Evolutionary conservation across 768 basidiomycete species (phyloP), one percentile per base, ranked within the genome.

Genomic region (Phlebiopsis gigantea): DNA sequence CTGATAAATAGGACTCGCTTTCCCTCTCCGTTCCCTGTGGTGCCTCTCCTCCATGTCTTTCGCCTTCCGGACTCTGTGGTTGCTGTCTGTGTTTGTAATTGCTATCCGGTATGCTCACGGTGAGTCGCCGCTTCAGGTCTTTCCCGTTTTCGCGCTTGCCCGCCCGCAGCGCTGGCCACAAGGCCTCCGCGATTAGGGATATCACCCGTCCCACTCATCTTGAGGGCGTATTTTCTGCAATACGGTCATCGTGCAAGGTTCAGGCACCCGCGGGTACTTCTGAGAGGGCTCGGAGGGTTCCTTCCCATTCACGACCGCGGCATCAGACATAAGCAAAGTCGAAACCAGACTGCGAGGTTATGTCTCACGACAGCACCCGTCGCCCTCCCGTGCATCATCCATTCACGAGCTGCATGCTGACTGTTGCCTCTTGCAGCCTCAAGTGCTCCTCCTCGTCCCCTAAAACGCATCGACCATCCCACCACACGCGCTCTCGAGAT

Each of bases 401-500:
- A 8, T 29, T 7, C 29, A 31, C 29, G 25, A 28, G 19, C 31
- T 12, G 28, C 17, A 31, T 34, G 12, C 30, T 51, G 29, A 51
- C 50, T 34, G 26, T 19, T 29, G 17, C 28, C 46, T 14, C 29
- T 25, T 47, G 2, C 53, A 67, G 68, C 66, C 21, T 62, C 63
- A 15, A 66, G 69, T 60, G 55, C 64, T 22, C 68, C 70, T 4
- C 70, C 67, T 10, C 59, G 68, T 21, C 74, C 75, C 4, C 51
- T 76, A 53, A 74, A 70, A 55, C 68, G 70, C 14, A 56, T 75
- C 39, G 63, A 65, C 2, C 71, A 76, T 54, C 75, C 75, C n/a
- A 64, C 69, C 8, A 68, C 70, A 4, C 68, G 70, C 10, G 62
- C 71, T 5, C 66, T 79, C n/a, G 72, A 76, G 56, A 75, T 77